Evolutionary conservation across 139 green algal genomes (phyloP), one percentile per base, ranked within the genome.

Genomic region (Chlamydomonas sp.): DNA sequence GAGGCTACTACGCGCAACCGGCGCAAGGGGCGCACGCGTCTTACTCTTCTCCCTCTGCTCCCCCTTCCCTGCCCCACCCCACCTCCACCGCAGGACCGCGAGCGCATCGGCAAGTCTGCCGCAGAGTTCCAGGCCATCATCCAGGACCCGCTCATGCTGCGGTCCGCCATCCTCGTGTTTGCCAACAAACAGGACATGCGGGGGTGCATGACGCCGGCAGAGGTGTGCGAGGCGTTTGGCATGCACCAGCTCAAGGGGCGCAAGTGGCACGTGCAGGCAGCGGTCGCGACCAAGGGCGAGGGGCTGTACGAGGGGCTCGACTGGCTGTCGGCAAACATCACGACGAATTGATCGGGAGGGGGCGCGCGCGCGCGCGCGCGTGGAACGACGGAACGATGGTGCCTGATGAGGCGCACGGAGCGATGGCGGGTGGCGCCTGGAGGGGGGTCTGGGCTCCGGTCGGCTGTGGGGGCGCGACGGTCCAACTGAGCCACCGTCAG

Each of bases 121-220:
- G 89, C 96, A 69, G 93, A 98, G 81, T 87, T 98, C 71, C 89
- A 97, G 79, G 76, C 91, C 29, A 98, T 98, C 87, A 81, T 98
- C 37, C 96, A 97, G 79, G 93, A 97, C 70, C 77, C 77, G 1
- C 77, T 83, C 35, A 83, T 83, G 77, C 48, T 83, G 49, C 58
- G 79, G 58, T 72, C 20, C 26, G 20, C 35, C 29, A 71, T 71
- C 24, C 80, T 98, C 47, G 91, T 98, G 34, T 98, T 99, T 77
- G 95, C 95, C 74, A 99, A 99, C 90, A 99, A 99, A 83, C 95
- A 99, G 85, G 95, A 99, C 80, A 83, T 99, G 84, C 67, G 50
- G 13, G 76, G 79, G 2, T 83, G 76, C 58, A 62, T 85, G 30
- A 85, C 79, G 1, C 87, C 94, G 3, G 79, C 88, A 29, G 89